Conservation (phyloP, 148 eudicot genomes). For the Fagopyrum esculentum region DNA sequence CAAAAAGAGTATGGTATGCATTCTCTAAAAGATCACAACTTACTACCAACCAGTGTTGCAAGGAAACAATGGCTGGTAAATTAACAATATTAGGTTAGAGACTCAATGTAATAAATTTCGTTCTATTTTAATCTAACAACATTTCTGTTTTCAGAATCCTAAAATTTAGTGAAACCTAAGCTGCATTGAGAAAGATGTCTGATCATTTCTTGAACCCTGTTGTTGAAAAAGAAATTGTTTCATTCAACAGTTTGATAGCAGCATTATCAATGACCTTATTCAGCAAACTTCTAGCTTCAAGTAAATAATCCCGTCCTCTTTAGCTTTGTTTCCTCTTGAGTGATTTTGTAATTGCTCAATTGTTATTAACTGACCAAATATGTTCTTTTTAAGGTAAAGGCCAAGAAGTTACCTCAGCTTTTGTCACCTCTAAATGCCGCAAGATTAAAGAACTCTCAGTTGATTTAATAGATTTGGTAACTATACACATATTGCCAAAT, state of each 20-base stretch:
- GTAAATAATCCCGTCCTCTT: neutral
- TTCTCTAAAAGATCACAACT: neutral
- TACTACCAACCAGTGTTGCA: neutral
- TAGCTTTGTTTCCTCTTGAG: neutral
- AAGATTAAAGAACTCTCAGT: constrained; percentile 57
- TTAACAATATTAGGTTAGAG: neutral
- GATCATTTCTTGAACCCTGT: neutral
- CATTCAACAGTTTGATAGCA: neutral
- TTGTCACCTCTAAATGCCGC: constrained; percentile 69
- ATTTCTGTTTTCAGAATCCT: neutral
- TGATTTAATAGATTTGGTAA: constrained; percentile 51
- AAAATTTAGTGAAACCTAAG: neutral
- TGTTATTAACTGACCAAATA: neutral
- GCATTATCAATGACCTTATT: neutral
- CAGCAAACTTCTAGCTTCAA: neutral
- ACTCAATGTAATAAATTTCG: neutral
- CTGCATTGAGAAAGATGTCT: neutral
- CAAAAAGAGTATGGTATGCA: neutral
- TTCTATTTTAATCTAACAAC: neutral
- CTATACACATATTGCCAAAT: constrained; percentile 64
- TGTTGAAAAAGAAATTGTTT: neutral
- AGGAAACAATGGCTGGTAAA: neutral
- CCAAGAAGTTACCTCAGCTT: constrained; percentile 49
- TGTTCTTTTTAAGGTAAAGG: neutral
- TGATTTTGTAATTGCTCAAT: neutral